These are phyloP conservation scores for Cladorrhinum sp. DNA, from an alignment of 2,329 filamentous ascomycete species.

Conservation along the genomic window DNA sequence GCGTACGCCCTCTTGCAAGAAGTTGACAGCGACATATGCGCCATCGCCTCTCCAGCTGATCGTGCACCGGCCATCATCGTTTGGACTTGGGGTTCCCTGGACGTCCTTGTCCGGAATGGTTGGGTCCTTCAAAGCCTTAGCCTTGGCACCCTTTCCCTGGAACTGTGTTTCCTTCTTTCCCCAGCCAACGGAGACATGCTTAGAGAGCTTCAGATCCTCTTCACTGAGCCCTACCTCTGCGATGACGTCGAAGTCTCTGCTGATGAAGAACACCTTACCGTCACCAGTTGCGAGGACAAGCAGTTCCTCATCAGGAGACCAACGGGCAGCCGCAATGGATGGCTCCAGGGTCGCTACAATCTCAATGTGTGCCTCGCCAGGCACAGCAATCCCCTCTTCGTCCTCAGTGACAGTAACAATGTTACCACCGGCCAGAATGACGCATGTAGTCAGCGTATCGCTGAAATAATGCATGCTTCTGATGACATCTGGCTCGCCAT, in stretches of 20 bases:
- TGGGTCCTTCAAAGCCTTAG: conserved; percentile 81
- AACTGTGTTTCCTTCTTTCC: conserved; percentile 98
- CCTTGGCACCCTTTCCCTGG: conserved; percentile 82
- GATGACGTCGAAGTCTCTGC: conserved; percentile 80
- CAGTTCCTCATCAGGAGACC: conserved; percentile 94
- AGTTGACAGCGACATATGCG: conserved; percentile 83
- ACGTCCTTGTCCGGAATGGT: conserved; percentile 93
- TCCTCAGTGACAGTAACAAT: conserved; percentile 81
- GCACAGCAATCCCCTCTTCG: conserved; percentile 49
- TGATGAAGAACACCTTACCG: conserved; percentile 86
- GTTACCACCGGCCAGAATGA: conserved; percentile 87
- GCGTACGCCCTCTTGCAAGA: conserved; percentile 64
- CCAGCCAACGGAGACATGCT: conserved; percentile 96
- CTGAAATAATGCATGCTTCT: conserved; percentile 81
- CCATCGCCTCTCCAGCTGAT: conserved; percentile 96
- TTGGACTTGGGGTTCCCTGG: conserved; percentile 68
- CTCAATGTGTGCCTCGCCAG: conserved; percentile 77
- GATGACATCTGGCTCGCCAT: conserved; percentile 69
- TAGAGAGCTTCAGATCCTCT: conserved; percentile 82
- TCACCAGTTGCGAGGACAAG: conserved; percentile 78
- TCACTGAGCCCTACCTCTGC: conserved; percentile 67
- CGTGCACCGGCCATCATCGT: conserved; percentile 68
- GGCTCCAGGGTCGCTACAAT: conserved; percentile 93
- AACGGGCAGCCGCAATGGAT: conserved; percentile 82
- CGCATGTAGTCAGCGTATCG: conserved; percentile 72